Evolutionary conservation across 371 early-diverging fungal species (phyloP).

Genomic region (Circinella umbellata): DNA sequence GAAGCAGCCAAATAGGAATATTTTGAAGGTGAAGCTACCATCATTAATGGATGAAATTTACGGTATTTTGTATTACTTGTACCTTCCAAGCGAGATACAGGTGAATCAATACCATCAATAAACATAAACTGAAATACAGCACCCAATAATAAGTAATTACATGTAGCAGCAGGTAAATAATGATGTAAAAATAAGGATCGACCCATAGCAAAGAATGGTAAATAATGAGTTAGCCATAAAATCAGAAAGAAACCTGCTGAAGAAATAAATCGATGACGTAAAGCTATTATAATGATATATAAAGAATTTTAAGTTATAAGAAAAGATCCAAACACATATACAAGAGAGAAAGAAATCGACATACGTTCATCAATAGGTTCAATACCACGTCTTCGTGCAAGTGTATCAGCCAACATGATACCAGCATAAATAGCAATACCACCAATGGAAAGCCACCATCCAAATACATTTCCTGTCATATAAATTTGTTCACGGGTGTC

Average conservation of each 20-base stretch:
- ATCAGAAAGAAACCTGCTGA: constrained; percentile 83
- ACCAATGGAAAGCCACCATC: constrained; percentile 84
- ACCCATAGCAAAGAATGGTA: constrained; percentile 97
- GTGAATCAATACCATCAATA: constrained; percentile 63
- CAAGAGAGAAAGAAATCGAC: too few species aligned
- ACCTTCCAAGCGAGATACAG: constrained; percentile 49
- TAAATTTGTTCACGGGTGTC: constrained; percentile 86
- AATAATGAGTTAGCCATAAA: constrained; percentile 90
- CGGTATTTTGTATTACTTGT: constrained; percentile 30
- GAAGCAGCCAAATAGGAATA: constrained; percentile 45
- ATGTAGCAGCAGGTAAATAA: constrained; percentile 90
- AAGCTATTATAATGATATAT: constrained; percentile 33
- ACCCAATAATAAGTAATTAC: constrained; percentile 78
- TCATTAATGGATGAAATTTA: constrained; percentile 22
- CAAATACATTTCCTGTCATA: constrained; percentile 94
- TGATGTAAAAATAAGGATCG: constrained; percentile 97
- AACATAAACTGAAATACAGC: constrained; percentile 72
- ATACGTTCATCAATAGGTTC: constrained; percentile 63
- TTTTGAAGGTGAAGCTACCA: constrained; percentile 27
- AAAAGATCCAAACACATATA: too few species aligned
- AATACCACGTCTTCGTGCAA: constrained; percentile 75
- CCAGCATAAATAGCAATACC: constrained; percentile 62
- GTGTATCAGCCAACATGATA: constrained; percentile 61
- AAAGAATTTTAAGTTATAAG: too few species aligned
- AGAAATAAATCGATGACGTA: constrained; percentile 63